phyloP scores from a whole-genome alignment of 345 rosid genomes.

The Populus pruinosa region DNA sequence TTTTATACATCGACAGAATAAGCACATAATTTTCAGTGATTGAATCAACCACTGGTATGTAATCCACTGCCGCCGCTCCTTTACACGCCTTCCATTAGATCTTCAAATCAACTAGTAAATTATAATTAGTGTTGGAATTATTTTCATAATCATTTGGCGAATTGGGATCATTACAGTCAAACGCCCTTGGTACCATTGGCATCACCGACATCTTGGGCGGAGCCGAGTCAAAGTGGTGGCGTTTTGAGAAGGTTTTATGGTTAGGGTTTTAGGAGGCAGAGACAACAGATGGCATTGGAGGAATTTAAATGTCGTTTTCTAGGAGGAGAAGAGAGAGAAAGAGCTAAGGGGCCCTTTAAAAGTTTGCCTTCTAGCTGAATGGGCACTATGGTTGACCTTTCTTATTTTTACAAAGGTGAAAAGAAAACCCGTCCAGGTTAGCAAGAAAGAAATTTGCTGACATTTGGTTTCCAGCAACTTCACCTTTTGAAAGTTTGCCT shows the following conservation, averaged over 20 bases:
- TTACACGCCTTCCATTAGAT: slow-evolving; percentile 52
- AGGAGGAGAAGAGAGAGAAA: too few species aligned
- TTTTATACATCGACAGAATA: background rate
- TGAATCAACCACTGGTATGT: slow-evolving; percentile 40
- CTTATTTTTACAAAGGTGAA: background rate
- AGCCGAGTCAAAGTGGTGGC: slow-evolving; percentile 12
- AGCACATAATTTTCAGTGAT: background rate
- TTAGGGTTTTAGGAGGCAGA: slow-evolving; percentile 16
- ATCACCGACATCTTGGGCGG: background rate
- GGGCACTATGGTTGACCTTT: background rate
- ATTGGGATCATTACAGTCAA: background rate
- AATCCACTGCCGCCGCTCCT: slow-evolving; percentile 51
- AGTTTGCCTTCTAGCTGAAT: too few species aligned
- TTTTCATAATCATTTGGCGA: background rate
- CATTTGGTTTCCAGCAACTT: too few species aligned
- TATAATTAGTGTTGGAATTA: background rate
- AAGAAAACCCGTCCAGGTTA: background rate
- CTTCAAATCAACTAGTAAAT: background rate
- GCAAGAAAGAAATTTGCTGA: too few species aligned
- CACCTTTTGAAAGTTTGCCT: too few species aligned
- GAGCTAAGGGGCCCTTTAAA: too few species aligned
- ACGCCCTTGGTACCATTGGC: background rate
- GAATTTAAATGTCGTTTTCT: too few species aligned
- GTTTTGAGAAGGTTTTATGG: slow-evolving; percentile 4
- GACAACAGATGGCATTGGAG: background rate